These are phyloP conservation scores for Candida insectorum DNA, from an alignment of 805 yeast species.

Conservation along the genomic window DNA sequence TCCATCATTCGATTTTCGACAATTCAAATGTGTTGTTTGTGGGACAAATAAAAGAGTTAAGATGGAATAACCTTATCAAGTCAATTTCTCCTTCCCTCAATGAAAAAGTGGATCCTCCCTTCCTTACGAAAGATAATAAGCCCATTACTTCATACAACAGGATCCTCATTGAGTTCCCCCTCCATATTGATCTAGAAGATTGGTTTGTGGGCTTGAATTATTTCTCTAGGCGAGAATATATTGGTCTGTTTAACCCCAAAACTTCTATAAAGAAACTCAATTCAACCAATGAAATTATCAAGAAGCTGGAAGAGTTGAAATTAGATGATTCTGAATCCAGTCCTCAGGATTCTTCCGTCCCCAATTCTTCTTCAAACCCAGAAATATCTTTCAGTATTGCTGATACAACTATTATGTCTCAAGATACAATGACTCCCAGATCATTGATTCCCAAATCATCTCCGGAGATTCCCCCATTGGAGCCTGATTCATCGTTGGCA, in stretches of 20 bases:
- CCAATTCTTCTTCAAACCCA: background rate
- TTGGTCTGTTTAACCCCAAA: slow-evolving; percentile 24
- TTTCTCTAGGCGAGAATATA: slow-evolving; percentile 58
- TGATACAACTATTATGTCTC: slow-evolving; percentile 5
- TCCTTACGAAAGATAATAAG: slow-evolving; percentile 33
- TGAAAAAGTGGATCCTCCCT: slow-evolving; percentile 22
- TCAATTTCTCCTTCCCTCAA: slow-evolving; percentile 18
- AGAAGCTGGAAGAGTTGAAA: slow-evolving; percentile 4
- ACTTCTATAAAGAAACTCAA: slow-evolving; percentile 6
- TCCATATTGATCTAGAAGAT: slow-evolving; percentile 68
- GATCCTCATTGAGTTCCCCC: slow-evolving; percentile 58
- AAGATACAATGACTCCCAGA: background rate
- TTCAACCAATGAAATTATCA: slow-evolving; percentile 5
- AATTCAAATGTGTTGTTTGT: slow-evolving; percentile 56
- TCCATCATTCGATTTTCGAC: slow-evolving; percentile 62
- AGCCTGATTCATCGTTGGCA: background rate
- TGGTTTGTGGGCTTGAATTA: slow-evolving; percentile 71
- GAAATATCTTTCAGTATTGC: slow-evolving; percentile 4
- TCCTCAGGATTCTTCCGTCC: background rate
- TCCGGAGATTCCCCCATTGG: background rate
- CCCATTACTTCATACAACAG: slow-evolving; percentile 32
- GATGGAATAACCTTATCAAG: slow-evolving; percentile 40
- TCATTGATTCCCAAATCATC: no score
- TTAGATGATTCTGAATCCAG: slow-evolving; percentile 1
- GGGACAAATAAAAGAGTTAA: slow-evolving; percentile 53